These are phyloP conservation scores for Lactarius tabidus DNA, from an alignment of 768 basidiomycete species.

Conservation along the genomic window DNA sequence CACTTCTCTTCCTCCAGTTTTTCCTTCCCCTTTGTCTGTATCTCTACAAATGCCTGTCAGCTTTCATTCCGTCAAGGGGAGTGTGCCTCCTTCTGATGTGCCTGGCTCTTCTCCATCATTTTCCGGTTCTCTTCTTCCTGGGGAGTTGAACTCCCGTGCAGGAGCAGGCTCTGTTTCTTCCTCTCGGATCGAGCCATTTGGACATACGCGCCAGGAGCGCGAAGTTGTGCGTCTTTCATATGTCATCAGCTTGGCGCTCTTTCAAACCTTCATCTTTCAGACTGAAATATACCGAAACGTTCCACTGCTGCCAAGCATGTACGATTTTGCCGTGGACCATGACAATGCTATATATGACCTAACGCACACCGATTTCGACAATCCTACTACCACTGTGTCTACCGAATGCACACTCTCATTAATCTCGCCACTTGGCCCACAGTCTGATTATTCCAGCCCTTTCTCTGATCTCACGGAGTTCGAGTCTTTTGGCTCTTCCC, in stretches of 20 bases:
- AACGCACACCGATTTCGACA: neutral
- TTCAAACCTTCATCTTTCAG: neutral
- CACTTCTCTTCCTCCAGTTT: neutral
- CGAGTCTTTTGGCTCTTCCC: conserved; percentile 5
- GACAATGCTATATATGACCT: conserved; percentile 7
- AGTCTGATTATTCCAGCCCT: neutral
- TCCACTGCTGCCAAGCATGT: neutral
- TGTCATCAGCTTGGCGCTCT: neutral
- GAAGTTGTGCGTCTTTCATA: conserved; percentile 8
- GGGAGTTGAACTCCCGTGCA: neutral
- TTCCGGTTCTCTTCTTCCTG: neutral
- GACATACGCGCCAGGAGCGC: neutral
- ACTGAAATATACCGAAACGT: neutral
- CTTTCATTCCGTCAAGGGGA: neutral
- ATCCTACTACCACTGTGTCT: neutral
- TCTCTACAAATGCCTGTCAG: conserved; percentile 2
- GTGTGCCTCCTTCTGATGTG: neutral
- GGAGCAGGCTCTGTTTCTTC: neutral
- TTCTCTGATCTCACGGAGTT: neutral
- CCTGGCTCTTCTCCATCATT: neutral
- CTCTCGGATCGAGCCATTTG: neutral
- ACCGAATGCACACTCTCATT: neutral
- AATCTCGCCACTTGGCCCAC: neutral
- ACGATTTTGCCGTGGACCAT: conserved; percentile 11
- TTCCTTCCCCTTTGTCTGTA: neutral